A percentile compares a stretch with the other conserved stretches of the same genome.
phyloP scores from a whole-genome alignment of 2,329 filamentous ascomycete genomes.

The Talaromyces sp. region DNA sequence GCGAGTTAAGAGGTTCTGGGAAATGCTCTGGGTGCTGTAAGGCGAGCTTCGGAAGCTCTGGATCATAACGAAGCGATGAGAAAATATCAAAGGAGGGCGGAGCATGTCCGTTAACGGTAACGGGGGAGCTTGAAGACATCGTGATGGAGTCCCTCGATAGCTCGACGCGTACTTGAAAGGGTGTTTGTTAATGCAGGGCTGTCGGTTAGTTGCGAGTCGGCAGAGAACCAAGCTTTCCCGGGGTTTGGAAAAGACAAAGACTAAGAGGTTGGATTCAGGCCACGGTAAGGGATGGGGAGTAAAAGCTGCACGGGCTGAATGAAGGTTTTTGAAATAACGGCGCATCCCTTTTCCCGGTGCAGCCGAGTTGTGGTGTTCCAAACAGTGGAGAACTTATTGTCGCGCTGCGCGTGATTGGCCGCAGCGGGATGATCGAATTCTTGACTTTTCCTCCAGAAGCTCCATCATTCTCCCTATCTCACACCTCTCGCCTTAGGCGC shows the following conservation, averaged over 20 bases:
- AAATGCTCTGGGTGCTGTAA: conserved; percentile 36
- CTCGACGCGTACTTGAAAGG: neutral
- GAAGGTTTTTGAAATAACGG: neutral
- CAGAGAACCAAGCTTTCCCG: neutral
- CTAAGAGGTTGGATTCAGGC: neutral
- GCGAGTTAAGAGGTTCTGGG: conserved; percentile 51
- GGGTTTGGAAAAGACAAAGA: neutral
- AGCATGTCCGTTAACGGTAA: neutral
- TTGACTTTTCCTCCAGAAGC: conserved; percentile 39
- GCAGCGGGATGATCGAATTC: conserved; percentile 28
- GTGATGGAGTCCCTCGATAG: neutral
- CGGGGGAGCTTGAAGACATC: conserved; percentile 15
- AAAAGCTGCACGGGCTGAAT: neutral
- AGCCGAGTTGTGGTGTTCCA: conserved; percentile 12
- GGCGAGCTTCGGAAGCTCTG: conserved; percentile 49
- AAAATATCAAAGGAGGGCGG: conserved; percentile 60
- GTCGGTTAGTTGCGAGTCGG: conserved; percentile 12
- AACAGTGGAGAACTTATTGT: conserved; percentile 25
- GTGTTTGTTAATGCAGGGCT: conserved; percentile 21
- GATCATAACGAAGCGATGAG: conserved; percentile 73
- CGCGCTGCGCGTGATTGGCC: conserved; percentile 36
- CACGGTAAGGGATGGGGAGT: neutral
- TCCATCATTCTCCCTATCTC: conserved; percentile 34
- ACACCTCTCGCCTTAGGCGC: conserved; percentile 27
- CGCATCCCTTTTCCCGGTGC: conserved; percentile 9